phyloP scores from a whole-genome alignment of 352 stramenopile genomes.

The Pythium monospermum region DNA sequence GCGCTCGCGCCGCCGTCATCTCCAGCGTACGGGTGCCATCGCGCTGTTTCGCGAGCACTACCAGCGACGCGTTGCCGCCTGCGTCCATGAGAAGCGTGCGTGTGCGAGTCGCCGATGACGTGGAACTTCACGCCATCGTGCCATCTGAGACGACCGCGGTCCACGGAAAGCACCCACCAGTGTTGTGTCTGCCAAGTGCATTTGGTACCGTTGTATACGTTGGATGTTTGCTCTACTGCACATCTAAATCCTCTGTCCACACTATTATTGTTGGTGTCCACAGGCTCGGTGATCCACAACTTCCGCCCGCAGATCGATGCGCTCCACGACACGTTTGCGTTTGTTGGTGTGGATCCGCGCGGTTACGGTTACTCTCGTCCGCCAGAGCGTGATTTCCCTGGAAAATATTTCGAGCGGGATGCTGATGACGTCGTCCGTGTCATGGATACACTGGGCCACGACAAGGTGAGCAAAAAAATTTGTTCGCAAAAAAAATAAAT shows the following conservation, averaged over 20 bases:
- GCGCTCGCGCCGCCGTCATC: neutral
- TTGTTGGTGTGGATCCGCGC: constrained; percentile 65
- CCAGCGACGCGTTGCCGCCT: constrained; percentile 3
- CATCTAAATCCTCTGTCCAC: neutral
- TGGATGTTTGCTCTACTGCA: neutral
- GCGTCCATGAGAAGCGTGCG: constrained; percentile 27
- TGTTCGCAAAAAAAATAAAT: too few relatives aligned
- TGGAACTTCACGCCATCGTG: constrained; percentile 47
- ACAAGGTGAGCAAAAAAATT: constrained; percentile 28
- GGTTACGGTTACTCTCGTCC: constrained; percentile 46
- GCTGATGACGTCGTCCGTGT: constrained; percentile 60
- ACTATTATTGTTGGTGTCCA: neutral
- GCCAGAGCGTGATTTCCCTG: constrained; percentile 40
- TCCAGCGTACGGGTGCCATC: neutral
- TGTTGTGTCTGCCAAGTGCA: constrained; percentile 66
- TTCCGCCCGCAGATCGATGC: constrained; percentile 57
- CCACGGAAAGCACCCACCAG: constrained; percentile 15
- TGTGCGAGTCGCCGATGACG: constrained; percentile 29
- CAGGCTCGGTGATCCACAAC: constrained; percentile 49
- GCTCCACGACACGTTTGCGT: constrained; percentile 42
- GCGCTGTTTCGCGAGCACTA: neutral
- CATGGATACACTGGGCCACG: constrained; percentile 52
- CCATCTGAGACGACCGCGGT: constrained; percentile 10
- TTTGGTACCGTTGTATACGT: constrained; percentile 34
- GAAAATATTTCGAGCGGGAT: constrained; percentile 61